A percentile compares a stretch with the other conserved stretches of the same genome.
These are phyloP conservation scores for Arthonia radiata DNA, from an alignment of 495 filamentous ascomycete species.

Conservation along the genomic window DNA sequence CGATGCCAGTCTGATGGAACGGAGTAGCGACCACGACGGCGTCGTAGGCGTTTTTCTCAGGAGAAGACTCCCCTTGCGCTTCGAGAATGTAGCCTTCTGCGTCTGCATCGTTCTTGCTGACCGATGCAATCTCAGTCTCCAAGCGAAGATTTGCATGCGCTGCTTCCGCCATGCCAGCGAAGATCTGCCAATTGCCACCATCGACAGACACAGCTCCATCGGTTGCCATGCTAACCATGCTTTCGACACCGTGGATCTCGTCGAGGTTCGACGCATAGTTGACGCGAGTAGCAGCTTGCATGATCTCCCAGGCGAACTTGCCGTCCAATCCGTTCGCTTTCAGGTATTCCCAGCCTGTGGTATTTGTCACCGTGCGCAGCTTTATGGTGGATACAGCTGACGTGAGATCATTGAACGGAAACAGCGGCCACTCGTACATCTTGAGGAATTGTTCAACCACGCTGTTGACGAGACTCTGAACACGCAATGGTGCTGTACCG, in stretches of 20 bases:
- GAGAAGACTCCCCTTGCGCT: constrained; percentile 3
- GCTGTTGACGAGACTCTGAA: constrained; percentile 44
- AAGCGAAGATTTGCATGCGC: constrained; percentile 34
- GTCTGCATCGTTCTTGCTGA: constrained; percentile 17
- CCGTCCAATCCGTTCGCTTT: constrained; percentile 37
- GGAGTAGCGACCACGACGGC: constrained; percentile 57
- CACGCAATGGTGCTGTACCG: constrained; percentile 49
- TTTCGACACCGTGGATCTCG: constrained; percentile 67
- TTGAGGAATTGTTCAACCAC: constrained; percentile 50
- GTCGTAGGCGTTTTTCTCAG: constrained; percentile 30
- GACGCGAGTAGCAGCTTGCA: constrained; percentile 41
- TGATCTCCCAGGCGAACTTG: constrained; percentile 49
- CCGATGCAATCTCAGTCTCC: constrained; percentile 42
- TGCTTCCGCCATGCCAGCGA: constrained; percentile 47
- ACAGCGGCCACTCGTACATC: constrained; percentile 58
- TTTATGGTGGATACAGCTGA: constrained; percentile 36
- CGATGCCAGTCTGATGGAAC: constrained; percentile 49
- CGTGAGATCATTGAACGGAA: constrained; percentile 60
- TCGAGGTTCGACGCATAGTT: constrained; percentile 84
- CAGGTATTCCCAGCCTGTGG: constrained; percentile 50
- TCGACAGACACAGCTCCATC: constrained; percentile 56
- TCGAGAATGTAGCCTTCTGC: background rate
- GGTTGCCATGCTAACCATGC: constrained; percentile 84
- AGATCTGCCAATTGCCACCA: constrained; percentile 92
- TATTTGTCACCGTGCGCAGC: constrained; percentile 33